Conservation (phyloP, 2,329 filamentous ascomycete genomes). For the Phyllachora maydis region DNA sequence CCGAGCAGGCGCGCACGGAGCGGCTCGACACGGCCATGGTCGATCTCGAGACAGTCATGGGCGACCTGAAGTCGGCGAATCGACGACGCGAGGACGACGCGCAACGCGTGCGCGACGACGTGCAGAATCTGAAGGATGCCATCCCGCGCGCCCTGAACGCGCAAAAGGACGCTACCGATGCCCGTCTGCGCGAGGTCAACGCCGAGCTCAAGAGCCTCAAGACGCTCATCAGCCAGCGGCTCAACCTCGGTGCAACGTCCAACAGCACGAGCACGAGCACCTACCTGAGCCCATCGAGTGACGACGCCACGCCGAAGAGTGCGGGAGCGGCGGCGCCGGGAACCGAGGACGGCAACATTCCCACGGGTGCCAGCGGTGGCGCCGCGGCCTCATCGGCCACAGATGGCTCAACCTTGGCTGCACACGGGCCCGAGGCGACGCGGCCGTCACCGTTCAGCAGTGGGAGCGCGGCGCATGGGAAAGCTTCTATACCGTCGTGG, state of each 20-base stretch:
- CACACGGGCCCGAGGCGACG: no score
- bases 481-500: constrained; percentile 61
- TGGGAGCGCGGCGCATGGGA: constrained; percentile 24
- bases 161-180: constrained; percentile 69
- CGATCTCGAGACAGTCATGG: constrained; percentile 69
- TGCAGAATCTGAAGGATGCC: constrained; percentile 60
- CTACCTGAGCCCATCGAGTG: constrained; percentile 10
- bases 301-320: constrained; percentile 6
- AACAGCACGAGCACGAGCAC: constrained; percentile 8
- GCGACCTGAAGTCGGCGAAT: constrained; percentile 63
- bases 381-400: no score
- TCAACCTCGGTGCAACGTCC: constrained; percentile 17
- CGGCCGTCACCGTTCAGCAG: constrained; percentile 31
- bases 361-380: no score
- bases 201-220: constrained; percentile 83
- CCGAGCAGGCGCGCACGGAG: constrained; percentile 69
- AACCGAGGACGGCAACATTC: constrained; percentile 8
- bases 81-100: constrained; percentile 73
- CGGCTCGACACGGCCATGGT: constrained; percentile 61
- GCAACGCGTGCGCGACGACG: constrained; percentile 68
- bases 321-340: constrained; percentile 8
- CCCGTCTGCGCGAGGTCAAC: constrained; percentile 64
- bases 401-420: no score
- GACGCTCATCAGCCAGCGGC: constrained; percentile 52
- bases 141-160: constrained; percentile 79